These are phyloP conservation scores for Setaria italica DNA, from an alignment of 202 grass and related monocot genomes.

Conservation along the genomic window DNA sequence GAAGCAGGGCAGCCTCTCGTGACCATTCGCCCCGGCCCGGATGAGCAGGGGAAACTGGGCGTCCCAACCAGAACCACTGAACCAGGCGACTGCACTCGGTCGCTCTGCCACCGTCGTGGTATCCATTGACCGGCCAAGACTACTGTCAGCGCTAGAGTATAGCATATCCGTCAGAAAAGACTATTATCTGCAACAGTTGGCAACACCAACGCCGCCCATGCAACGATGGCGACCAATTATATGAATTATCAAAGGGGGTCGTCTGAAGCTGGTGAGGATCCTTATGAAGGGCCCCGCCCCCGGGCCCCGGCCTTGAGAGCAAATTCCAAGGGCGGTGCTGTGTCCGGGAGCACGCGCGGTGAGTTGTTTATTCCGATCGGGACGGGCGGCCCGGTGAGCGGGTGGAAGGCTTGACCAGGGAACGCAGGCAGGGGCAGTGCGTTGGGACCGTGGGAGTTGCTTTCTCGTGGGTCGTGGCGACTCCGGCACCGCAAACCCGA, in stretches of 20 bases:
- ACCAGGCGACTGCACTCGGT: background rate
- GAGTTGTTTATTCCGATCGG: slow-evolving; percentile 37
- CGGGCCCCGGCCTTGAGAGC: background rate
- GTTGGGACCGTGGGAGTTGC: no score
- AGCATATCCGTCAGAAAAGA: background rate
- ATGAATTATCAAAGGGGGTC: no score
- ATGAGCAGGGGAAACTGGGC: background rate
- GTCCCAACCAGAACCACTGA: background rate
- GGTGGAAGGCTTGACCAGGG: background rate
- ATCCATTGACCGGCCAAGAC: background rate
- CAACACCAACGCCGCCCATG: background rate
- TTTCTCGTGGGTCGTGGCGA: background rate
- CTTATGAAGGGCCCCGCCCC: background rate
- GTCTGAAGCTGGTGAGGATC: background rate
- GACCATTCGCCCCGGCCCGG: background rate
- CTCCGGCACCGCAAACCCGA: slow-evolving; percentile 10
- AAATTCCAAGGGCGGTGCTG: slow-evolving; percentile 18
- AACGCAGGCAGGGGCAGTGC: background rate
- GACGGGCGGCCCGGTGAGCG: no score
- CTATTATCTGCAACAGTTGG: background rate
- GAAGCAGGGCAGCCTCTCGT: background rate
- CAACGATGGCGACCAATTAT: background rate
- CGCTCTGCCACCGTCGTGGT: background rate
- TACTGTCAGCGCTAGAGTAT: background rate
- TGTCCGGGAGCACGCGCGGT: slow-evolving; percentile 17